Conservation (phyloP, 129 eudicot species). For the Flaveria sonorensis region DNA sequence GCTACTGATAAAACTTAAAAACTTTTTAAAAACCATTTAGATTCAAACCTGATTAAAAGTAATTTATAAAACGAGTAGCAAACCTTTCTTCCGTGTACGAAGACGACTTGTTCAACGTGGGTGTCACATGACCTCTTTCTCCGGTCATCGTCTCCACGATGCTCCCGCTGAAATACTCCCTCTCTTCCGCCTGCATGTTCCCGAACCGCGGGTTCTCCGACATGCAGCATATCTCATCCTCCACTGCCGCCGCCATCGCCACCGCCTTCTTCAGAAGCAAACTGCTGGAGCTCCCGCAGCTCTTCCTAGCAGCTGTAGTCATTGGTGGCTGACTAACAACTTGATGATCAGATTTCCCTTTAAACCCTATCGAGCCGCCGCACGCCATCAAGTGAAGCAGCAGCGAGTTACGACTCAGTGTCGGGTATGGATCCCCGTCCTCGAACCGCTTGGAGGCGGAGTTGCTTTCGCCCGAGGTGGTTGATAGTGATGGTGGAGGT, state of each 20-base stretch:
- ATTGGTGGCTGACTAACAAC: not conserved
- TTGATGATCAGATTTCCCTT: slow-evolving; percentile 43
- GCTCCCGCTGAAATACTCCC: slow-evolving; percentile 95
- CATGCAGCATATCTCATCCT: slow-evolving; percentile 69
- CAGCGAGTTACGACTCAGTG: slow-evolving; percentile 60
- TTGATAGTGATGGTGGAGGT: slow-evolving; percentile 46
- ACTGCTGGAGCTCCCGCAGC: slow-evolving; percentile 43
- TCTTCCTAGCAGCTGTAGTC: slow-evolving; percentile 40
- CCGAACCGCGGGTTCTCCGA: slow-evolving; percentile 97
- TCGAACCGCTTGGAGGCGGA: slow-evolving; percentile 46
- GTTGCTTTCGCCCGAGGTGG: slow-evolving; percentile 23
- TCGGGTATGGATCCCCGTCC: slow-evolving; percentile 57
- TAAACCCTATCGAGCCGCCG: slow-evolving; percentile 54
- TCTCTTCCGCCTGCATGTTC: slow-evolving; percentile 72
- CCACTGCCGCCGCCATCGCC: slow-evolving; percentile 42
- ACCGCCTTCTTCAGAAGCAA: slow-evolving; percentile 51
- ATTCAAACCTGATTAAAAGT: no score
- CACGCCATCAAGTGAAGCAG: slow-evolving; percentile 73
- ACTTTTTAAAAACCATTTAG: no score
- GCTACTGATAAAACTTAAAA: no score
- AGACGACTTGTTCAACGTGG: slow-evolving; percentile 57
- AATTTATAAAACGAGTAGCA: no score
- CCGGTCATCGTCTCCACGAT: slow-evolving; percentile 71
- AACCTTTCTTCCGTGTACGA: slow-evolving; percentile 92
- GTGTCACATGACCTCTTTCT: slow-evolving; percentile 41